Conservation (phyloP, 345 rosid genomes). For the Rhodamnia argentea region DNA sequence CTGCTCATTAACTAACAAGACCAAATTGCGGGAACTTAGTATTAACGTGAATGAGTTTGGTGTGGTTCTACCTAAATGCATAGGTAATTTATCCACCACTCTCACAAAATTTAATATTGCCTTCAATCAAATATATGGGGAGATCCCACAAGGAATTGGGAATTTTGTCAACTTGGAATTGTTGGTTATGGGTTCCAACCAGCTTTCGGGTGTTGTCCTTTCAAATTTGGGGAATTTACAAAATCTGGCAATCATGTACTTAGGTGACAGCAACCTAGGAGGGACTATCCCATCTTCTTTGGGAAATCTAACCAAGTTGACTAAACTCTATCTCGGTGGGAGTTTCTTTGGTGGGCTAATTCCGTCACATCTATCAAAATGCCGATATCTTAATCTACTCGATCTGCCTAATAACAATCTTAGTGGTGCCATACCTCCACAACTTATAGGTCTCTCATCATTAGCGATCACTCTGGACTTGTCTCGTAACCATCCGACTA, state of each 20-base stretch:
- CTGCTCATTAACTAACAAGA: too few species aligned
- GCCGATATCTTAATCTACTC: accelerated
- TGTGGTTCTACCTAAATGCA: too few species aligned
- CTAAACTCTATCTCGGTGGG: accelerated
- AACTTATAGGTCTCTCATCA: not conserved
- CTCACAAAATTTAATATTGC: too few species aligned
- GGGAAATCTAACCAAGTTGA: not conserved
- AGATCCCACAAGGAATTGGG: not conserved
- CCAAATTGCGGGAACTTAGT: too few species aligned
- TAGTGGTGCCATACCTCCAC: not conserved
- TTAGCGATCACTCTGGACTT: accelerated
- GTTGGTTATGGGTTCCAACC: not conserved
- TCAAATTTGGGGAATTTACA: not conserved
- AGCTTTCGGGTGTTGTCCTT: not conserved
- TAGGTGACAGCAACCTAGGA: accelerated
- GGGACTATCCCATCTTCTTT: not conserved
- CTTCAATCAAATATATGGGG: not conserved
- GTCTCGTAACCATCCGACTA: accelerated
- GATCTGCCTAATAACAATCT: not conserved
- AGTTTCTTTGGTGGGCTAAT: not conserved
- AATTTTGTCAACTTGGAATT: not conserved
- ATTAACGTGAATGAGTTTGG: too few species aligned
- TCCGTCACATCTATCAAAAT: not conserved
- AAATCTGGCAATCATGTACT: not conserved
- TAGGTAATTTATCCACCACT: too few species aligned